Base-by-base conservation (phyloP, 352 stramenopile species). In the Pythium monospermum region DNA sequence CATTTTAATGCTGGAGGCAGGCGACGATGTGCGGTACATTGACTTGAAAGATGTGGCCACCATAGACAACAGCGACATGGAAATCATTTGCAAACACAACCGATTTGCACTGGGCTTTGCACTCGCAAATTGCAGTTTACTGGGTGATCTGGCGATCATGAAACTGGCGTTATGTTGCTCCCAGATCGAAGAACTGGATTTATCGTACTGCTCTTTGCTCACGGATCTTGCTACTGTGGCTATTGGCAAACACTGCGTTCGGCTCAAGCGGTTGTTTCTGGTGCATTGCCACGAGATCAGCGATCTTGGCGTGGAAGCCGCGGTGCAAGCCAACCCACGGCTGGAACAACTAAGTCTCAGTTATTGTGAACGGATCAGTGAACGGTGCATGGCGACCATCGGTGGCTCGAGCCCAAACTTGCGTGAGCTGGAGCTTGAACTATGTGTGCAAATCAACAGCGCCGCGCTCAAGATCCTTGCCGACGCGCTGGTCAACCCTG, bases 151-250 rank as follows among this genome's bases (percentile, higher is more conserved):
- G 5, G 55, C 71, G 0, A 60, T 93, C 38, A 57, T 65, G 27
- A 61, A 59, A 0, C 59, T 83, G 4, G 65, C 57, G 6, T 22
- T 73, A 38, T 68, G 64, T 31, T 93, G 79, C 43, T 61, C 61
- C 1, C 75, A 87, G 13, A 61, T 97, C 1, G 83, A 94, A 45
- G 40, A 71, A 3, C 66, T 97, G 1, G 83, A 96, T 38, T 41
- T 96, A 0, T 84, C 82, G 4, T 73, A 78, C n/a, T 90, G 81
- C 40, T 57, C 53, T 1, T 49, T 66, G 32, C 60, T 95, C 41
- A 88, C 81, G 0, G 83, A 95, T 52, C 39, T 62, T 0, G 62
- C 64, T 6, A 55, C 92, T 8, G 36, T 56, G 12, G 69, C 64
- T 5, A 53, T 91, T 2, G 72, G 60, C 0, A 87, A 76, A 43